Percentiles rank a stretch among this genome's conserved stretches.
phyloP scores from a whole-genome alignment of 768 basidiomycete genomes.

The Leucocoprinus leucothites region DNA sequence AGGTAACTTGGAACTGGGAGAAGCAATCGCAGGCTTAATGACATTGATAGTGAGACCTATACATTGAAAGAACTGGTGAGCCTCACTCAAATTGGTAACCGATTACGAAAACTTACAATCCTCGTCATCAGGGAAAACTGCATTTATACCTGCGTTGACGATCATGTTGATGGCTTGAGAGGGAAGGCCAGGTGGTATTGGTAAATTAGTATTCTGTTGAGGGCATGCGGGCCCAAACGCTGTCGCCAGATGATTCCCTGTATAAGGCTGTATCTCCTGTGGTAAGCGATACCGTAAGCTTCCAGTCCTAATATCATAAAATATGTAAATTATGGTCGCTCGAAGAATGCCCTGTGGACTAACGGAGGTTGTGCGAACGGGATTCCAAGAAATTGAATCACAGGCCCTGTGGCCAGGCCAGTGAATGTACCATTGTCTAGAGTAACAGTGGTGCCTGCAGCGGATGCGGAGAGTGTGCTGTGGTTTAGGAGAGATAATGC shows the following conservation, averaged over 20 bases:
- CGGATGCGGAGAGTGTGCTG: neutral
- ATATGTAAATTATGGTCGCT: neutral
- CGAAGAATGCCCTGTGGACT: conserved; percentile 12
- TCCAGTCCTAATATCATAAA: conserved; percentile 24
- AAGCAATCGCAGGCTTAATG: conserved; percentile 38
- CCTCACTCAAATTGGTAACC: neutral
- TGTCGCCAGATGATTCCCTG: conserved; percentile 32
- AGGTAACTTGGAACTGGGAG: conserved; percentile 41
- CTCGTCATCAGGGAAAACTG: conserved; percentile 30
- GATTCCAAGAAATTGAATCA: conserved; percentile 42
- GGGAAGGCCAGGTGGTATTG: conserved; percentile 25
- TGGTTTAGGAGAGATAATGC: neutral
- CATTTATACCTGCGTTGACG: conserved; percentile 22
- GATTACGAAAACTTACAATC: conserved; percentile 35
- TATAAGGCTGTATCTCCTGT: conserved; percentile 34
- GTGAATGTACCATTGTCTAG: conserved; percentile 43
- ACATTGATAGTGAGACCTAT: conserved; percentile 54
- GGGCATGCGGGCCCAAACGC: conserved; percentile 46
- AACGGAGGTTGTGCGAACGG: conserved; percentile 51
- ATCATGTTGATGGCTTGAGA: conserved; percentile 27
- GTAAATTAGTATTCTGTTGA: conserved; percentile 35
- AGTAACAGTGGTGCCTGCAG: conserved; percentile 28
- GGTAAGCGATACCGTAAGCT: conserved; percentile 43
- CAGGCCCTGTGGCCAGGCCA: conserved; percentile 21
- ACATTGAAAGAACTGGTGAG: neutral